Evolutionary conservation across 1,284 basidiomycete species (phyloP), one percentile per base, ranked within the genome.

Genomic region (Marasmius sp.): DNA sequence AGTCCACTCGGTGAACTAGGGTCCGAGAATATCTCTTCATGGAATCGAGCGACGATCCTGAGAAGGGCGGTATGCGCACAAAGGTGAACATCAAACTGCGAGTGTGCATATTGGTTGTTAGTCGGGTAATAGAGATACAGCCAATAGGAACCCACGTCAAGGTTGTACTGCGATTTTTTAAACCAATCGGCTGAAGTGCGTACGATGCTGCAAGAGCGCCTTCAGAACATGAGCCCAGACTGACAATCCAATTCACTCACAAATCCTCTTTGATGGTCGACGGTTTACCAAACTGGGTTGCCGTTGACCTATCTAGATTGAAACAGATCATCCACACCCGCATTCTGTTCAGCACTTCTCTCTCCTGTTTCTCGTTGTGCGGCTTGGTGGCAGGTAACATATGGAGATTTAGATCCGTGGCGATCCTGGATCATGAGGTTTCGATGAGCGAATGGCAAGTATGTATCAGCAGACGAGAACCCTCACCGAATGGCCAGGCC

Each of bases 251-350:
- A 59, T 11, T 49, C 20, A 79, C 86, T 63, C 68, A 89, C 87
- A 84, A 92, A 70, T 94, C 91, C 68, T 94, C 93, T 71, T 89
- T 91, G 70, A 95, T 90, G 27, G 91, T 93, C 27, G 88, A 88
- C 3, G 92, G 91, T 73, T 94, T 94, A 20, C 93, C 93, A 70
- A 93, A 92, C 73, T 95, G 93, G 16, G 92, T 92, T 11, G 92
- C 87, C 2, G 88, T 91, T 37, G 89, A 92, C 18, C 91, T 84
- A 73, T 95, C 93, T 58, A 94, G 69, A 71, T 92, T 92, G 76
- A 90, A 94, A 73, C 93, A 94, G 61, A 92, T 89, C 81, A 94
- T 85, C 93, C 93, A 95, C 20, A 91, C 87, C 16, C 93, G 80
- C 47, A 85, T 86, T 61, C 89, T 85, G 72, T 95, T 95, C 68